Evolutionary conservation across 1,284 basidiomycete species (phyloP).

Genomic region (Moesziomyces globuligerus): DNA sequence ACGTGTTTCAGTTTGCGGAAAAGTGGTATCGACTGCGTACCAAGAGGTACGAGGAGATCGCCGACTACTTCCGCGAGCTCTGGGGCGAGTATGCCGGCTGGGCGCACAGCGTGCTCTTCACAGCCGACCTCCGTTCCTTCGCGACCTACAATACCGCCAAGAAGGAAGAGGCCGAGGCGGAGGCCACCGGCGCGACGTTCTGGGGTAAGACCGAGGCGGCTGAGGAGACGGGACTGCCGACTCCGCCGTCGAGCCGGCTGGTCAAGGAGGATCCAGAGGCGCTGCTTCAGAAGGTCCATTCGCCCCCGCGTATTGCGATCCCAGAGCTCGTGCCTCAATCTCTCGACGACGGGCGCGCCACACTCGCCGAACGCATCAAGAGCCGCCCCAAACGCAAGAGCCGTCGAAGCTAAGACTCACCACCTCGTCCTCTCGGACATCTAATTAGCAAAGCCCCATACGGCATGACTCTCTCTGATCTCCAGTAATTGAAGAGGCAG

Average conservation of each 20-base stretch:
- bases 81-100: slow-evolving; percentile 66
- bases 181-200: slow-evolving; percentile 4
- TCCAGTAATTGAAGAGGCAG: too few relatives aligned
- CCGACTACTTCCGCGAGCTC: slow-evolving; percentile 55
- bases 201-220: slow-evolving; percentile 9
- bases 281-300: slow-evolving; percentile 24
- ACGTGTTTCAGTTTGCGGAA: slow-evolving; percentile 65
- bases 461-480: too few relatives aligned
- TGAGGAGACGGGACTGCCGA: slow-evolving; percentile 7
- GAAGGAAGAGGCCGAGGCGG: slow-evolving; percentile 36
- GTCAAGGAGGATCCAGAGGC: slow-evolving; percentile 9
- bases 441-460: too few relatives aligned
- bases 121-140: slow-evolving; percentile 61
- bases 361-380: slow-evolving; percentile 35
- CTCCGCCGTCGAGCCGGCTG: slow-evolving; percentile 18
- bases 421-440: too few relatives aligned
- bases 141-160: slow-evolving; percentile 37
- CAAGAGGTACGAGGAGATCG: slow-evolving; percentile 63
- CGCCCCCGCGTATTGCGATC: slow-evolving; percentile 23
- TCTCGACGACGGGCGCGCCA: slow-evolving; percentile 1
- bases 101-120: slow-evolving; percentile 65
- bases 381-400: slow-evolving; percentile 38
- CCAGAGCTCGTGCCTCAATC: slow-evolving; percentile 25
- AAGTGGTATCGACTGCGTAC: slow-evolving; percentile 61
- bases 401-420: slow-evolving; percentile 5